Evolutionary conservation across 2,329 filamentous ascomycete genomes (phyloP).

Genomic region (Diplocarpon rosae): DNA sequence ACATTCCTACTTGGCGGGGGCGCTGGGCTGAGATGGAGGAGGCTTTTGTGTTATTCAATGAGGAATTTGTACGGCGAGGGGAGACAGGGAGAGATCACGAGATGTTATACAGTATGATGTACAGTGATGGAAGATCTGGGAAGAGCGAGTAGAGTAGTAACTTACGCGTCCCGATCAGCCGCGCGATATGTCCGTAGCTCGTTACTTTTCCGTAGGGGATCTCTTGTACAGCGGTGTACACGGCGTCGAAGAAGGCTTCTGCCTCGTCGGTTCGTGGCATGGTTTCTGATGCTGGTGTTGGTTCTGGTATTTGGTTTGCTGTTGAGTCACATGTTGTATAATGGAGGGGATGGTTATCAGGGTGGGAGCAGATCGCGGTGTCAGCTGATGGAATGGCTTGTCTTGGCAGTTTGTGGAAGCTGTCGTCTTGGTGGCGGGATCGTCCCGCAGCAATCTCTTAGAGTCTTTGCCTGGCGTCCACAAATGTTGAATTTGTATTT

Average conservation of each 20-base stretch:
- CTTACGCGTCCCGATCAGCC: constrained; percentile 61
- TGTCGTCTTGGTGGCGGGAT: no score
- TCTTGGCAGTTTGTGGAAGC: neutral
- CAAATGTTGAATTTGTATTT: no score
- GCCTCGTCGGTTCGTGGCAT: constrained; percentile 70
- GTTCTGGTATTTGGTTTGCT: neutral
- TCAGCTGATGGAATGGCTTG: neutral
- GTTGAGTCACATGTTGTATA: neutral
- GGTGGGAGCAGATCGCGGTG: neutral
- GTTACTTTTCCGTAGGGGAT: constrained; percentile 78
- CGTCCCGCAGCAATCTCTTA: no score
- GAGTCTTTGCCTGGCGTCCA: no score
- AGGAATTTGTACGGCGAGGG: no score
- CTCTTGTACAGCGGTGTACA: constrained; percentile 77
- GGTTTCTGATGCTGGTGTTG: neutral
- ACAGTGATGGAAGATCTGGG: neutral
- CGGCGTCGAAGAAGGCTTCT: constrained; percentile 60
- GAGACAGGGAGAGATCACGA: no score
- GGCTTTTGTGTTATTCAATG: neutral
- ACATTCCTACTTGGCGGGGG: constrained; percentile 78
- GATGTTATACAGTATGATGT: neutral
- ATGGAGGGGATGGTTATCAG: no score
- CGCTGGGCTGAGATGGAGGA: constrained; percentile 44
- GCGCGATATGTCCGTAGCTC: constrained; percentile 73
- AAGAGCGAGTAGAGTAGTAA: neutral